Conservation (phyloP, 352 stramenopile species). For the Phytophthora vignae region DNA sequence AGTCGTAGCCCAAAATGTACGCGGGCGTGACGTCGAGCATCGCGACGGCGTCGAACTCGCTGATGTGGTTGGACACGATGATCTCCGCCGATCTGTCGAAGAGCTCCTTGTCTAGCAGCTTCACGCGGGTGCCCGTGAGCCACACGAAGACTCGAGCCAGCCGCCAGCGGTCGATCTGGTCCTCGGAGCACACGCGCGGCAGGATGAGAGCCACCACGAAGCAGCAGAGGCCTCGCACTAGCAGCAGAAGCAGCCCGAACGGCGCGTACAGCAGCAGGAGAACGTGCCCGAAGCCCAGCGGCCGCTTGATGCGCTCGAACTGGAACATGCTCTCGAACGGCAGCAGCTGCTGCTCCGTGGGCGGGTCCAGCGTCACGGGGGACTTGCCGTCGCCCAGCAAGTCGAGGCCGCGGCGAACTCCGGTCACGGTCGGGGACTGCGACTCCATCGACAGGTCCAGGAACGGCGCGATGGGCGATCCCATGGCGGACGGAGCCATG, state of each 20-base stretch:
- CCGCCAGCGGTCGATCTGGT: slow-evolving; percentile 56
- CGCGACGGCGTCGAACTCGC: slow-evolving; percentile 74
- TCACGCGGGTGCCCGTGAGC: slow-evolving; percentile 59
- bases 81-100: slow-evolving; percentile 51
- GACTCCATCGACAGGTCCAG: slow-evolving; percentile 50
- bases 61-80: slow-evolving; percentile 81
- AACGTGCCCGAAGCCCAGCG: slow-evolving; percentile 48
- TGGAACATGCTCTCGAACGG: slow-evolving; percentile 74
- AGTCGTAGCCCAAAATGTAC: slow-evolving; percentile 81
- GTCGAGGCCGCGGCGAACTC: slow-evolving; percentile 40
- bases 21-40: slow-evolving; percentile 57
- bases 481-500: slow-evolving; percentile 34
- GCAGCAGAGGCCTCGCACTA: slow-evolving; percentile 42
- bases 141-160: slow-evolving; percentile 48
- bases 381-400: slow-evolving; percentile 41
- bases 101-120: slow-evolving; percentile 46
- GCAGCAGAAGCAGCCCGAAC: slow-evolving; percentile 56
- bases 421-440: slow-evolving; percentile 21
- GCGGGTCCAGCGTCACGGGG: slow-evolving; percentile 32
- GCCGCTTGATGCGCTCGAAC: slow-evolving; percentile 70
- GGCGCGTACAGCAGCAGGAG: slow-evolving; percentile 68
- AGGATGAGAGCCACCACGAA: slow-evolving; percentile 59
- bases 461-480: slow-evolving; percentile 33
- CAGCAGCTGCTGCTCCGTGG: slow-evolving; percentile 43
- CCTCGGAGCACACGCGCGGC: slow-evolving; percentile 50